Evolutionary conservation across 2,329 filamentous ascomycete genomes (phyloP), one percentile per base, ranked within the genome.

Genomic region (Colletotrichum incanum): DNA sequence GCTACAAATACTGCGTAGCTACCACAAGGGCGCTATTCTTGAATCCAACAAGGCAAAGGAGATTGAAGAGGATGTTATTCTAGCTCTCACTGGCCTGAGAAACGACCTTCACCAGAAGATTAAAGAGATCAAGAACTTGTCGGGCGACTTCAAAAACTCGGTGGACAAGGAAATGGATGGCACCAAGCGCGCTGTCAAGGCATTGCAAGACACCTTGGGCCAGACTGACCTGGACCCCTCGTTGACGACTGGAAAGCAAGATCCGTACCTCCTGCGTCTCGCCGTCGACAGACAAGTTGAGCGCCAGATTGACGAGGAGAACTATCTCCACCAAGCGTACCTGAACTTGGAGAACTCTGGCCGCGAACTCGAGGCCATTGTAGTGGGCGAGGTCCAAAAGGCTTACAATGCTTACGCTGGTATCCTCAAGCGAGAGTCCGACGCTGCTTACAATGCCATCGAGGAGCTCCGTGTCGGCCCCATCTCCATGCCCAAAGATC

Each of bases 321-420:
- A 98, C 80, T 99, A 99, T 78, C 84, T 99, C 23, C 96, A 98
- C 80, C 90, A 95, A 83, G 96, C 96, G 12, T 98, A 97, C 78
- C 87, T 98, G 63, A 98, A 99, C 80, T 88, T 99, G 18, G 96
- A 99, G 81, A 94, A 91, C 76, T 98, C 96, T 20, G 96, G 96
- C 2, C 93, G 95, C 73, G 96, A 99, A 83, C 90, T 99, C 2
- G 96, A 99, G 83, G 93, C 94, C 0, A 98, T 99, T 75, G 94
- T 99, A 0, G 94, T 99, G 18, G 94, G 95, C 76, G 96, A 99
- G 82, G 97, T 99, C 52, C 96, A 99, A 80, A 98, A 98, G 82
- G 95, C 96, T 0, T 98, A 98, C 85, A 98, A 96, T 78, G 95
- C 95, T 2, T 94, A 98, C 76, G 94, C 95, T 31, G 93, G 93